phyloP scores from a whole-genome alignment of 176 grass and related monocot genomes.

The Carex myosuroides region DNA sequence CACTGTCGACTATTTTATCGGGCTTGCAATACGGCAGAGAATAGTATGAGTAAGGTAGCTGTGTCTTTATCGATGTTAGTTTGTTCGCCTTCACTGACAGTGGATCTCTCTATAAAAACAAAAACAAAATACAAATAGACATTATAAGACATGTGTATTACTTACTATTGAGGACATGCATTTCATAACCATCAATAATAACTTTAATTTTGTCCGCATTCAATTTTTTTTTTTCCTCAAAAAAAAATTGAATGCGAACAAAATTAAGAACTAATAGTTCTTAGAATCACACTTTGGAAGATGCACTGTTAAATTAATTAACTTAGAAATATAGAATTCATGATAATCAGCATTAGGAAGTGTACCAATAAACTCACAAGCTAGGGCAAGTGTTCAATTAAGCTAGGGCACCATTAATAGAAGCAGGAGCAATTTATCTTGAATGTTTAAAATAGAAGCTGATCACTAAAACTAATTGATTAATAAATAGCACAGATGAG shows the following conservation, averaged over 20 bases:
- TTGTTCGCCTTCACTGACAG: conserved; percentile 88
- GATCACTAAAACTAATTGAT: not conserved
- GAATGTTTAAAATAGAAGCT: not conserved
- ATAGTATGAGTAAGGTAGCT: conserved; percentile 91
- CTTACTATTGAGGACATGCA: not conserved
- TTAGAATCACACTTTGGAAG: not conserved
- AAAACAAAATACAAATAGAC: not conserved
- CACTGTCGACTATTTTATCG: conserved; percentile 56
- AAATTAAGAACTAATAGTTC: not conserved
- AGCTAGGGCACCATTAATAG: not conserved
- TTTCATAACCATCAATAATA: not conserved
- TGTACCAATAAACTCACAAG: not conserved
- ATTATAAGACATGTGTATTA: not conserved
- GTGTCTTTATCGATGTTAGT: conserved; percentile 79
- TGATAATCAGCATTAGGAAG: not conserved
- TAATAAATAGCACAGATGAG: not conserved
- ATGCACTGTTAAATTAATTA: not conserved
- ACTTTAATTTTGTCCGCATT: not conserved
- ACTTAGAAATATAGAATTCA: not conserved
- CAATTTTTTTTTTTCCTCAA: too few relatives aligned
- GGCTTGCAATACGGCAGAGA: conserved; percentile 74
- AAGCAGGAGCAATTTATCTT: not conserved
- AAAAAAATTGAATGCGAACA: not conserved
- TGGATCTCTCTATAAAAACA: conserved; percentile 44
- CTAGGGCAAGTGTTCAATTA: not conserved